phyloP scores from a whole-genome alignment of 2,329 filamentous ascomycete genomes.

The Verticillium albo-atrum region DNA sequence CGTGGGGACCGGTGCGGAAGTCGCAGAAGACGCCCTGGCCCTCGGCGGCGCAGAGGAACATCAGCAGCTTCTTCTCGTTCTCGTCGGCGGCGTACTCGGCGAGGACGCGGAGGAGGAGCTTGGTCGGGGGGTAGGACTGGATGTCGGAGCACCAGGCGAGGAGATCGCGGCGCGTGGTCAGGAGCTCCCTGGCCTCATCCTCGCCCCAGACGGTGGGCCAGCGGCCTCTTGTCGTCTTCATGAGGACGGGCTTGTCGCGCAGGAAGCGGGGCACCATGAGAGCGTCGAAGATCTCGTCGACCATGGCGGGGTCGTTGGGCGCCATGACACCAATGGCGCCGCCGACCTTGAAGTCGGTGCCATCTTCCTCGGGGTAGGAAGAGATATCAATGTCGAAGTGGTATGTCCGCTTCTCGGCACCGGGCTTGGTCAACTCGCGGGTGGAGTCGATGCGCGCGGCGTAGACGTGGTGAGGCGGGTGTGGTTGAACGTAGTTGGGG shows the following conservation, averaged over 20 bases:
- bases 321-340: constrained; percentile 92
- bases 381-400: constrained; percentile 97
- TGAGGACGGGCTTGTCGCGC: constrained; percentile 75
- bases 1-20: constrained; percentile 81
- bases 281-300: constrained; percentile 80
- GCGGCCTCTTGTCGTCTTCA: constrained; percentile 75
- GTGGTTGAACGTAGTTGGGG: constrained; percentile 86
- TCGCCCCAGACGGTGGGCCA: constrained; percentile 99
- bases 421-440: constrained; percentile 79
- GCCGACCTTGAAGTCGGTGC: constrained; percentile 91
- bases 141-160: constrained; percentile 94
- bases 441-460: constrained; percentile 82
- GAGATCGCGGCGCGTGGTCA: constrained; percentile 87
- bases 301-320: constrained; percentile 71
- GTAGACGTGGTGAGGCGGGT: constrained; percentile 88
- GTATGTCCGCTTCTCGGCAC: constrained; percentile 94
- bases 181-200: constrained; percentile 76
- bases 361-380: constrained; percentile 81
- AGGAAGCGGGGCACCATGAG: constrained; percentile 77
- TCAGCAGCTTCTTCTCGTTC: constrained; percentile 84
- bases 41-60: constrained; percentile 82
- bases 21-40: constrained; percentile 93
- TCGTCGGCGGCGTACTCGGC: constrained; percentile 77
- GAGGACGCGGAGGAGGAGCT: constrained; percentile 77
- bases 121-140: constrained; percentile 87